phyloP scores from a whole-genome alignment of 495 filamentous ascomycete species.

The Aspergillus steynii region DNA sequence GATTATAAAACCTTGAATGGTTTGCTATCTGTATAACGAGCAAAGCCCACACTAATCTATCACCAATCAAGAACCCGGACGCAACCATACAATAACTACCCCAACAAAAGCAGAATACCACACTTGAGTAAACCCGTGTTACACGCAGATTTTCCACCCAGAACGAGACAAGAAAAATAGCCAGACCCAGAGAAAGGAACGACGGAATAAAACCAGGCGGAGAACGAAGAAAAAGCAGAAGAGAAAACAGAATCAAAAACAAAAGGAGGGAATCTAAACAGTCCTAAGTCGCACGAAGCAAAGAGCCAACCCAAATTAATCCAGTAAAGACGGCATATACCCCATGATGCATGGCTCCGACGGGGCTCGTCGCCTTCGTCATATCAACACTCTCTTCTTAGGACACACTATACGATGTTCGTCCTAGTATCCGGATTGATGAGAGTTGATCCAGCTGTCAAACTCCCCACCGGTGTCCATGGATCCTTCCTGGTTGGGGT shows the following conservation, averaged over 20 bases:
- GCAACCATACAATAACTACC: neutral
- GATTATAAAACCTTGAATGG: neutral
- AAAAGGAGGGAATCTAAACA: neutral
- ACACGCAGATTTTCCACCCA: neutral
- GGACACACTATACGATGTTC: neutral
- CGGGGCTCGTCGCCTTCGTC: slow-evolving; percentile 20
- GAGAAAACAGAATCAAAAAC: neutral
- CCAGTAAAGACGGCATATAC: slow-evolving; percentile 8
- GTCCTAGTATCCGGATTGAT: slow-evolving; percentile 12
- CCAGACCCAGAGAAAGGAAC: neutral
- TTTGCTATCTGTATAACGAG: neutral
- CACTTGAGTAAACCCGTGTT: neutral
- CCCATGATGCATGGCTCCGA: neutral
- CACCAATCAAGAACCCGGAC: neutral
- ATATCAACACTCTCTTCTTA: slow-evolving; percentile 2
- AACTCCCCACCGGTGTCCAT: slow-evolving; percentile 21
- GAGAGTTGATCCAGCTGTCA: slow-evolving; percentile 23
- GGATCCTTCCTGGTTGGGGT: slow-evolving; percentile 14
- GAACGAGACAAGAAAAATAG: neutral
- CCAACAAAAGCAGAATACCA: neutral
- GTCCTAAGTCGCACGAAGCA: neutral
- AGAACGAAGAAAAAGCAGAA: neutral
- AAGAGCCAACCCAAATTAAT: neutral
- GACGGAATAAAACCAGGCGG: neutral
- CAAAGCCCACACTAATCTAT: neutral